Base-by-base conservation (phyloP, 1,284 basidiomycete genomes). In the Ganoderma meredithae region DNA sequence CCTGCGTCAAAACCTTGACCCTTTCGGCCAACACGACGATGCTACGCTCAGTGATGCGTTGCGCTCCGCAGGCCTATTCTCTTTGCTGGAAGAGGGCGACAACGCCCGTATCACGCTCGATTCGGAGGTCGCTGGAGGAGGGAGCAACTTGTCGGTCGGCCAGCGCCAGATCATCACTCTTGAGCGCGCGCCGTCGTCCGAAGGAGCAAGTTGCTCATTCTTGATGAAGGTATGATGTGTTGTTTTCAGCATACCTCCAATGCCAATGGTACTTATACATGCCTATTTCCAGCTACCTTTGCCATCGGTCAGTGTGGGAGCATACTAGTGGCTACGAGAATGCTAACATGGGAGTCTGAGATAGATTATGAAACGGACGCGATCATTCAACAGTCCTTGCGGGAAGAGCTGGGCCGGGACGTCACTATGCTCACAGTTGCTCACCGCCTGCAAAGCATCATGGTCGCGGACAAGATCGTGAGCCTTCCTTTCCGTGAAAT, bases 401-500 rank as follows among this genome's bases (percentile, higher is more conserved):
- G 87, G 8, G 81, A 81, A 62, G 84, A 87, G 70, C 81, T 90
- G 36, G 80, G 78, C 10, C 75, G 80, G 7, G 86, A 86, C 67
- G 85, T 86, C 3, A 90, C 88, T 0, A 76, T 91, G 1, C 82
- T 91, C 59, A 90, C 87, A 15, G 80, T 91, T 40, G 90, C 90
- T 5, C 90, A 91, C 76, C 84, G 90, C 43, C 78, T 91, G n/a
- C 89, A 90, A 72, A 91, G 88, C 2, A 88, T 91, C 69, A 89
- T 90, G 81, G 89, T 90, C 69, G 84, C 87, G 0, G 81, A 80
- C 71, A 80, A 76, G 63, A 79, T 79, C 47, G 74, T 75, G 70
- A 64, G 81, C 71, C 4, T 53, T 31, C 15, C 10, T 44, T 39
- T 2, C 25, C 7, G 31, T 1, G 17, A 41, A 3, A 22, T 13